Base-by-base conservation (phyloP, 768 basidiomycete genomes). In the Tremella fuciformis region DNA sequence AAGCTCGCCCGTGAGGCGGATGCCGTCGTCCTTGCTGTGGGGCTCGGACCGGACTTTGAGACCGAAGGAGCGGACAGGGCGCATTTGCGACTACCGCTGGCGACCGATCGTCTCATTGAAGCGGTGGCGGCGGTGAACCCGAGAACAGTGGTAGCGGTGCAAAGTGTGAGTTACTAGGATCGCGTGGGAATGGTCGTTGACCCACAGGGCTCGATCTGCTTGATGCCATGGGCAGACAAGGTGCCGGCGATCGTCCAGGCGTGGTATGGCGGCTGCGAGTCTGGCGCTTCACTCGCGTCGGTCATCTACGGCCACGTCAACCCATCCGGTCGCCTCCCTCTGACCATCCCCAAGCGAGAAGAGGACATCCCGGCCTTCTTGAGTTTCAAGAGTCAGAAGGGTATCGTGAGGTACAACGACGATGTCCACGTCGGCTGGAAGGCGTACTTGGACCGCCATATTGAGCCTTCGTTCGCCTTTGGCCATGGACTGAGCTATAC, bases 31-130 rank as follows among this genome's bases (percentile, higher is more conserved):
- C 11, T 56, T 4, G 60, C 62, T 1, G 51, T 54, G 7, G 58
- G 60, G 2, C 21, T 53, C 7, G 53, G 56, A 38, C 11, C 34
- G n/a, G 60, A 57, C 26, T 50, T 16, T 11, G 55, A 66, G 40
- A 79, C 13, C 84, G 83, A 37, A 70, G 86, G 58, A 76, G 84
- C 56, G 78, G 87, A 63, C 82, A 85, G 3, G 76, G 86, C 25
- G 82, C 83, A 18, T 83, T 83, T 58, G 54, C 86, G 86, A 83
- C 85, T 87, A 76, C 84, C 83, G 58, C 86, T 86, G 73, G 84
- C 84, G 13, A 86, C 85, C 61, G 86, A 86, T 64, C 77, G 86
- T 21, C 81, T 81, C 71, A 80, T 52, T 50, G 22, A 22, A n/a
- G 42, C 6, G 42, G 22, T 46, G 4, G 42, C 42, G 4, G 42